Evolutionary conservation across 306 rosid species (phyloP).

Genomic region (Chamaecrista fasciculata): DNA sequence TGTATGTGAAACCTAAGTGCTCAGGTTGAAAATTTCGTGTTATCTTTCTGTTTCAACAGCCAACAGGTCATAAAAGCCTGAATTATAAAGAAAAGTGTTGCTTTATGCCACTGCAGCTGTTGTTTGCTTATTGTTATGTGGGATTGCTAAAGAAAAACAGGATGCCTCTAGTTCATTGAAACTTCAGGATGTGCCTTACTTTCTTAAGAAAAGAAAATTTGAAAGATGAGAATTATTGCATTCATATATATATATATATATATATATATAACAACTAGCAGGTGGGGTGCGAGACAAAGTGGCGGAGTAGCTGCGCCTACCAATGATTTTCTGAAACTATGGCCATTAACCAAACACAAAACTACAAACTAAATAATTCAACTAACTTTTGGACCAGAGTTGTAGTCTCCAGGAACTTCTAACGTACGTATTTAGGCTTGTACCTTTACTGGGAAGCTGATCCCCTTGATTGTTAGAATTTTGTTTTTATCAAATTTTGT

Average conservation of each 20-base stretch:
- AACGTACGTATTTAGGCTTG: neutral
- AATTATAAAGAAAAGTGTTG: slow-evolving; percentile 6
- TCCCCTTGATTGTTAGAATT: neutral
- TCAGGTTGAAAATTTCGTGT: slow-evolving; percentile 39
- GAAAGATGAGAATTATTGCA: neutral
- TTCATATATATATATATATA: too few relatives aligned
- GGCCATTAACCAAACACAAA: neutral
- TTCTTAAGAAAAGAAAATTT: too few relatives aligned
- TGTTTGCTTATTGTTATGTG: slow-evolving; percentile 4
- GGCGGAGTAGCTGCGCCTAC: slow-evolving; percentile 10
- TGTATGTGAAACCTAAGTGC: slow-evolving; percentile 46
- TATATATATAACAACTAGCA: neutral
- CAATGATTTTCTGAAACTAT: neutral
- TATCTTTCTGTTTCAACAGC: slow-evolving; percentile 39
- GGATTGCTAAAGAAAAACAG: neutral
- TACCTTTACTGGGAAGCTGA: neutral
- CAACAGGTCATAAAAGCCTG: slow-evolving; percentile 37
- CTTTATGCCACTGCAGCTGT: neutral
- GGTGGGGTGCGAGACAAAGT: neutral
- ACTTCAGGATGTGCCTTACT: neutral
- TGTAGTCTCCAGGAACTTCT: too few relatives aligned
- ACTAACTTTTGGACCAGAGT: neutral
- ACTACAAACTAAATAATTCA: neutral
- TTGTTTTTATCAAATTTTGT: neutral
- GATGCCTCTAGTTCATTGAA: neutral